Evolutionary conservation across 257 asterid genomes (phyloP).

Genomic region (Cinchona pubescens): DNA sequence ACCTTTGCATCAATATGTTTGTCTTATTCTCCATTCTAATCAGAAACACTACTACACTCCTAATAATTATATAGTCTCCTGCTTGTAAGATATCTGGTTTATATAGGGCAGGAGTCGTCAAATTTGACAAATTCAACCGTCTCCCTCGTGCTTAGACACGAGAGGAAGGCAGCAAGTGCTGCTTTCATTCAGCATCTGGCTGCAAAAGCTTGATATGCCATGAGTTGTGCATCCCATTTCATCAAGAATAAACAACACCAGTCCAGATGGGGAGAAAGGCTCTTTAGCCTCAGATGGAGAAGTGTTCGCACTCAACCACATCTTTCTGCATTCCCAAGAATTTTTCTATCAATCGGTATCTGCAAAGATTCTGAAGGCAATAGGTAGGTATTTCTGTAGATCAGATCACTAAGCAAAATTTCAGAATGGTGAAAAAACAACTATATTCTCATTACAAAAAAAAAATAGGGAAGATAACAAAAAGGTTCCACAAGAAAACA

Average conservation of each 20-base stretch:
- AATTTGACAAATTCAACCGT: conserved; percentile 25
- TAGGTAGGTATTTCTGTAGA: neutral
- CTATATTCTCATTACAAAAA: too few species aligned
- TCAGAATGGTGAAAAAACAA: neutral
- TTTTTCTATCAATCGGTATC: conserved; percentile 20
- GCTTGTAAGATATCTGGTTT: conserved; percentile 8
- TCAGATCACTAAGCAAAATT: neutral
- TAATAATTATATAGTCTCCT: conserved; percentile 25
- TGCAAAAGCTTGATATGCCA: conserved; percentile 12
- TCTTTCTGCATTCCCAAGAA: conserved; percentile 49
- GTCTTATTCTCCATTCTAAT: conserved; percentile 47
- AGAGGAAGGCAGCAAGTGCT: conserved; percentile 13
- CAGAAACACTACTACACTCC: conserved; percentile 20
- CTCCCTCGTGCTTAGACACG: conserved; percentile 29
- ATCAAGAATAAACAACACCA: conserved; percentile 15
- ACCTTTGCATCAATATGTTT: conserved; percentile 61
- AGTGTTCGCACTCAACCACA: conserved; percentile 32
- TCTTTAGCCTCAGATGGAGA: conserved; percentile 15
- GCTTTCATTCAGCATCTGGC: conserved; percentile 33
- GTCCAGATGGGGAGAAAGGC: conserved; percentile 18
- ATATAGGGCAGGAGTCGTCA: conserved; percentile 26
- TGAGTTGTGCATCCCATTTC: conserved; percentile 14
- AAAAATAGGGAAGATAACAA: neutral
- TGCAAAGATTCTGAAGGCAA: conserved; percentile 28
- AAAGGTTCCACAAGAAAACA: neutral